These are phyloP conservation scores for Fraxinus paxiana DNA, from an alignment of 305 asterid species.

Conservation along the genomic window DNA sequence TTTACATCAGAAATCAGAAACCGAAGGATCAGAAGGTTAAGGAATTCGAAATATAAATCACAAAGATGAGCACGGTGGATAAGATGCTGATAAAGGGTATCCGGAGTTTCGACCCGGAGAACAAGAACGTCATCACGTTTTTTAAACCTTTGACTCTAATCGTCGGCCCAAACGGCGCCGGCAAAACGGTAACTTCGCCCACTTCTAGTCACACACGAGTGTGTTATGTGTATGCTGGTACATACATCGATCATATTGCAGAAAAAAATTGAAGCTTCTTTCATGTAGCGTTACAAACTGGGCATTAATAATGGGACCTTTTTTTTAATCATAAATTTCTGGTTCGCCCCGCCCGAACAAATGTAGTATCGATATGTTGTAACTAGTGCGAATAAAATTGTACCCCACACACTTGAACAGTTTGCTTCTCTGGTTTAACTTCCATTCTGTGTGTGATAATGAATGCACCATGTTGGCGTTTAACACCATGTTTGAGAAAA, in stretches of 20 bases:
- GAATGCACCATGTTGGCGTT: neutral
- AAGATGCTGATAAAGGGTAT: conserved; percentile 96
- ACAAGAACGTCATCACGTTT: conserved; percentile 85
- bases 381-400: conserved; percentile 12
- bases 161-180: conserved; percentile 96
- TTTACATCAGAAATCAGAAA: neutral
- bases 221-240: neutral
- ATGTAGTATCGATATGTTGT: conserved; percentile 5
- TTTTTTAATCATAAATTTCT: neutral
- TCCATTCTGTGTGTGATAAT: neutral
- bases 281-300: neutral
- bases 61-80: conserved; percentile 84
- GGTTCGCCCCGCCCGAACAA: neutral
- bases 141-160: conserved; percentile 88
- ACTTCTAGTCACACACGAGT: neutral
- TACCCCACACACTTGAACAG: neutral
- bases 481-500: neutral
- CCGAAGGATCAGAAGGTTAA: neutral
- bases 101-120: conserved; percentile 99
- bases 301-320: neutral
- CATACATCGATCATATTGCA: neutral
- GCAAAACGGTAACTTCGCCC: conserved; percentile 62
- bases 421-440: neutral
- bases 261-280: neutral
- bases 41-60: neutral